These are phyloP conservation scores for Fraxinus paxiana DNA, from an alignment of 305 asterid species.

Conservation along the genomic window DNA sequence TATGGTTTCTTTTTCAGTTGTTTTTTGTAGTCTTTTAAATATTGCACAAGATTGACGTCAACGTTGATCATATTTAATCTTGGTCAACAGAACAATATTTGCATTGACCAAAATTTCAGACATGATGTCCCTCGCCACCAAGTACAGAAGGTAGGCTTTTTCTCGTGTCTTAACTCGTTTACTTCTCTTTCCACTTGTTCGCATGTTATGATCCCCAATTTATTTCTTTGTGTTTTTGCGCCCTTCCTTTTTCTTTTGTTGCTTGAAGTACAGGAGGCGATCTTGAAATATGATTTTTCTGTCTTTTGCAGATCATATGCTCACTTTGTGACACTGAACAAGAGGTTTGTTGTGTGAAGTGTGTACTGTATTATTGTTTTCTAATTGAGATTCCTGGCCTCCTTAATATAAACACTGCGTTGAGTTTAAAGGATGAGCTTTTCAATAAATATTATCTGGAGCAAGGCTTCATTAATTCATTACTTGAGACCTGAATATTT, in stretches of 20 bases:
- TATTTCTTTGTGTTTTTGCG: not conserved
- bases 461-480: not conserved
- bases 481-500: not conserved
- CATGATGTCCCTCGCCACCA: slow-evolving; percentile 81
- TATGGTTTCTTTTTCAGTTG: not conserved
- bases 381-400: not conserved
- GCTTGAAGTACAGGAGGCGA: not conserved
- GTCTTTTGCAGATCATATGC: slow-evolving; percentile 61
- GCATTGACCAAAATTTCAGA: slow-evolving; percentile 53
- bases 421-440: not conserved
- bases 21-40: not conserved
- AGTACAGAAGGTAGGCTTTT: slow-evolving; percentile 48
- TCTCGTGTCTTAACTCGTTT: not conserved
- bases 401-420: not conserved
- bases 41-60: not conserved
- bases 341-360: slow-evolving; percentile 48
- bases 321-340: slow-evolving; percentile 85
- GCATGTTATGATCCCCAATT: not conserved
- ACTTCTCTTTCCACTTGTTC: slow-evolving; percentile 11
- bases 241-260: not conserved
- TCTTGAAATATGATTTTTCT: not conserved
- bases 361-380: not conserved
- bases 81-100: slow-evolving; percentile 53
- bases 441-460: not conserved
- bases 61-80: slow-evolving; percentile 9